phyloP scores from a whole-genome alignment of 1,139 yeast genomes.

The Sugiyamaella pinicola region DNA sequence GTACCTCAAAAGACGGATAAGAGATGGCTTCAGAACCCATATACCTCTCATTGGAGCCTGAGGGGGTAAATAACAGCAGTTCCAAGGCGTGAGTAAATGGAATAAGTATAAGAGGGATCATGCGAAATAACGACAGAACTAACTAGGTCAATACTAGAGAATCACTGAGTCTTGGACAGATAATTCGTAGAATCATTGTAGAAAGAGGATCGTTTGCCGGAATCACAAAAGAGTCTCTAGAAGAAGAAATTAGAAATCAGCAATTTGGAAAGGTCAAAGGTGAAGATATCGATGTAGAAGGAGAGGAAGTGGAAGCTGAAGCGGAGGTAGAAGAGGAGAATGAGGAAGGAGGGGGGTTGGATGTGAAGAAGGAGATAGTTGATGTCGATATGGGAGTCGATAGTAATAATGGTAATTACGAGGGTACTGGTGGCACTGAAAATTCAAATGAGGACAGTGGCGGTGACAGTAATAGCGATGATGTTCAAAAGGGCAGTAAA shows the following conservation, averaged over 20 bases:
- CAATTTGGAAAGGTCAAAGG: constrained; percentile 13
- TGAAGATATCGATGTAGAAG: constrained; percentile 23
- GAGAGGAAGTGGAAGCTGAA: constrained; percentile 26
- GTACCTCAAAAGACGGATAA: background rate
- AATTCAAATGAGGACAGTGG: too few relatives aligned
- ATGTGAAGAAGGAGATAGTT: constrained; percentile 25
- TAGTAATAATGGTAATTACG: constrained; percentile 24
- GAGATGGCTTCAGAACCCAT: constrained; percentile 12
- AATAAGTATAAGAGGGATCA: background rate
- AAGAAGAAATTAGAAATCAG: constrained; percentile 47
- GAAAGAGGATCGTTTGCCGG: constrained; percentile 53
- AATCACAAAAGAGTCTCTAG: constrained; percentile 59
- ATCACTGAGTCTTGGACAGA: constrained; percentile 6
- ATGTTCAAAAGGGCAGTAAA: too few relatives aligned
- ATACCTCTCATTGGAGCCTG: constrained; percentile 14
- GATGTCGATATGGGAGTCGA: constrained; percentile 19
- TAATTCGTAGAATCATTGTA: constrained; percentile 38
- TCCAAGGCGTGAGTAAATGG: constrained; percentile 7
- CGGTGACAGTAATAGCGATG: too few relatives aligned
- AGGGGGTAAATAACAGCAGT: background rate
- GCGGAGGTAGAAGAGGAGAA: constrained; percentile 21
- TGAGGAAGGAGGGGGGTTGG: constrained; percentile 16
- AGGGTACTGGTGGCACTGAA: constrained; percentile 38
- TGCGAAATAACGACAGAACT: background rate
- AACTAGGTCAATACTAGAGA: background rate